Evolutionary conservation across 2,329 filamentous ascomycete genomes (phyloP).

Genomic region (Aspergillus fructus): DNA sequence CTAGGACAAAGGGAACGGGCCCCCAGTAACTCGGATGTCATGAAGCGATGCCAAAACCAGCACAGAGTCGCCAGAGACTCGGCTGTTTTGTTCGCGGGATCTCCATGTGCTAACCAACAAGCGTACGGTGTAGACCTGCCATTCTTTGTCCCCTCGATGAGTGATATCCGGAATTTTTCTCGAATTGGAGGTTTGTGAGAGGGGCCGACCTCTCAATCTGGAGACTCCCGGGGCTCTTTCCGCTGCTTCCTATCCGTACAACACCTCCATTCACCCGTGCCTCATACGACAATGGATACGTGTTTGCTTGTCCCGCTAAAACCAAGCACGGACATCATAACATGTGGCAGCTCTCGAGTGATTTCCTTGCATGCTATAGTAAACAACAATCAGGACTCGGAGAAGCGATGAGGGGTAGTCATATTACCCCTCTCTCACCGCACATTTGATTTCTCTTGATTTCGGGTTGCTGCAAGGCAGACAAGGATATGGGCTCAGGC

Average conservation of each 20-base stretch:
- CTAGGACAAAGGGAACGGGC: neutral
- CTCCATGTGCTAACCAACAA: neutral
- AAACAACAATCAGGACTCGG: neutral
- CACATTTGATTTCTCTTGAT: conserved; percentile 13
- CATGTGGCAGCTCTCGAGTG: conserved; percentile 4
- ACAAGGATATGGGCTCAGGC: conserved; percentile 19
- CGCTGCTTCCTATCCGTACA: no score
- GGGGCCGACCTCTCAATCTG: no score
- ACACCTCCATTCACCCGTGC: no score
- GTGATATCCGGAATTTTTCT: conserved; percentile 1
- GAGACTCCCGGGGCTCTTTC: no score
- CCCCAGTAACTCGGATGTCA: neutral
- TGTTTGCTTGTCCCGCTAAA: neutral
- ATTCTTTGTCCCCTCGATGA: neutral
- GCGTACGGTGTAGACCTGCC: neutral
- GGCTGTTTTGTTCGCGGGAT: neutral
- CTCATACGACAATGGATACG: neutral
- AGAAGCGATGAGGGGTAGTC: neutral
- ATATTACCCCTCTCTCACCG: conserved; percentile 20
- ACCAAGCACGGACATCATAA: neutral
- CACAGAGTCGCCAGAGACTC: neutral
- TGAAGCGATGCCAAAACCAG: no score
- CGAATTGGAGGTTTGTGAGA: conserved; percentile 11
- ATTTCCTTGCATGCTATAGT: conserved; percentile 15
- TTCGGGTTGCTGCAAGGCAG: conserved; percentile 18